Evolutionary conservation across 352 stramenopile genomes (phyloP), one percentile per base, ranked within the genome.

Genomic region (Phytophthora pini): DNA sequence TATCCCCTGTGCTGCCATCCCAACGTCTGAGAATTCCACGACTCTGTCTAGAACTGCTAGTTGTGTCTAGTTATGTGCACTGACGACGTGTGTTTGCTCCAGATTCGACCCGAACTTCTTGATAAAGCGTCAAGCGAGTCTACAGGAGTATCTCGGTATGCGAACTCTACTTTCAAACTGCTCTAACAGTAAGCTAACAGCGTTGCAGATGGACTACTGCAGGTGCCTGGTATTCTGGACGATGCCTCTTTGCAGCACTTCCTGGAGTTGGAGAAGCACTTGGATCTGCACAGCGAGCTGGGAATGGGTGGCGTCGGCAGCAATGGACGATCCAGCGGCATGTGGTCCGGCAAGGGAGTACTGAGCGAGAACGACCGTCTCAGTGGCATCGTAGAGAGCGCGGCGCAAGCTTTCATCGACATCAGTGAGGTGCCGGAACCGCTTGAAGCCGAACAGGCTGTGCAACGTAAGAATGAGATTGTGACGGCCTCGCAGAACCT

Each of bases 71-170:
- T 32, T 36, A 36, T 2, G 8, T 7, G 29, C 34, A 10, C 26
- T 77, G 38, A 65, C 32, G 24, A 27, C 60, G 9, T 61, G 52
- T 50, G n/a, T 41, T 9, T 49, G 39, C 32, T 32, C 11, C 61
- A 94, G 86, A 76, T 94, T 94, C 44, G 86, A 94, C 50, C 83
- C 86, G 3, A 91, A 90, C 74, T 94, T 94, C 58, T 65, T 94
- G 32, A 65, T 81, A 24, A 93, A 93, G 60, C 84, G 86, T 27
- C 83, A 94, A 56, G 75, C 76, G 4, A 82, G 84, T 59, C 72
- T 94, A 12, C 86, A 94, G 47, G 68, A 88, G 51, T 94, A 93
- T 58, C 52, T 94, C 7, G 84, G 84, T 90, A 52, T 32, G 68
- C 43, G 3, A 17, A 22, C 15, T 24, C 31, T 52, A 20, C n/a